phyloP scores from a whole-genome alignment of 1,284 basidiomycete genomes.

The Sanghuangporus baumii region DNA sequence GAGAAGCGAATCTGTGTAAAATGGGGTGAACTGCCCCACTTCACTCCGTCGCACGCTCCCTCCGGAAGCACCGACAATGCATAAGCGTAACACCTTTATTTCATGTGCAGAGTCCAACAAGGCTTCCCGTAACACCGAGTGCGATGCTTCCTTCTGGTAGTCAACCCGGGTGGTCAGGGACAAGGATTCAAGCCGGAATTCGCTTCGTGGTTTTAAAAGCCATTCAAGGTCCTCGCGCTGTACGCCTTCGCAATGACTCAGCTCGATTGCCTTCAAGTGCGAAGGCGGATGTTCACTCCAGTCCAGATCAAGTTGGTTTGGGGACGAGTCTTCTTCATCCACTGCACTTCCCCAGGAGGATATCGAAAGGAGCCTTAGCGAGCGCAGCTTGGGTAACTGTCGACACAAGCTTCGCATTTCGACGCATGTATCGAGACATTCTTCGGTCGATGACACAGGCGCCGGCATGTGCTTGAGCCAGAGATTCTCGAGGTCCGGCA shows the following conservation, averaged over 20 bases:
- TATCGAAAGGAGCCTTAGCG: neutral
- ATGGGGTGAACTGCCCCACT: neutral
- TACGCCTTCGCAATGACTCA: neutral
- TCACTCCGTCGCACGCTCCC: neutral
- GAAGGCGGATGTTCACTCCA: neutral
- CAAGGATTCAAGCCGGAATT: neutral
- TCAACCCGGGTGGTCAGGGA: neutral
- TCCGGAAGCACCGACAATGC: neutral
- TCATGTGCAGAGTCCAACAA: neutral
- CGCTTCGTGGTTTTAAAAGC: neutral
- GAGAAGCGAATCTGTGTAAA: neutral
- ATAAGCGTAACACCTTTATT: neutral
- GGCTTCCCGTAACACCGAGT: neutral
- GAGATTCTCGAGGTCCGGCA: neutral
- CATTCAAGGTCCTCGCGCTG: neutral
- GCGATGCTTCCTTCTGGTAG: neutral
- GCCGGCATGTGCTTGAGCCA: neutral
- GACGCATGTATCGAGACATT: neutral
- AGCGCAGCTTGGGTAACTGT: neutral
- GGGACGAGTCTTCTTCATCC: neutral
- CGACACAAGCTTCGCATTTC: neutral
- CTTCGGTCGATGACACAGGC: neutral
- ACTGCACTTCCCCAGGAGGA: neutral
- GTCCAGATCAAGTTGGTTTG: neutral
- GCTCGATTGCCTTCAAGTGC: neutral